Base-by-base conservation (phyloP, 78 protist genomes). In the Speleostelium caveatum region DNA sequence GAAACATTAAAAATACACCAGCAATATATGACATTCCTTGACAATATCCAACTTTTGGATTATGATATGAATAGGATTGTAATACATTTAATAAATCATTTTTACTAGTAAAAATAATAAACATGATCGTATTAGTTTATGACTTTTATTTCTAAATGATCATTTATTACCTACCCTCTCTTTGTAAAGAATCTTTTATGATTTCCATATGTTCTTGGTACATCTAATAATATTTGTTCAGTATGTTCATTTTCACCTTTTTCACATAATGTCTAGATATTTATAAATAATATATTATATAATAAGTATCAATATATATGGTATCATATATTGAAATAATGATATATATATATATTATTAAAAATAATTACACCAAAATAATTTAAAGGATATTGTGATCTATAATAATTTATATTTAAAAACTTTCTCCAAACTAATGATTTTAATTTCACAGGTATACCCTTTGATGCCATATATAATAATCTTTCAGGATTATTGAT, bases 11-110 rank as follows among this genome's bases (percentile, higher is more conserved):
- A 21, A 92, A 67, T 33, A 83, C 76, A 39, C 87, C 95, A 19
- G 77, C 91, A 19, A 71, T 71, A 60, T 75, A 92, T 5, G 92
- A 80, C 95, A 92, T 92, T 7, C 95, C 95, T 72, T 92, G 95
- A 72, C 95, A 92, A 22, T 92, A 92, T 14, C 88, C 95, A 55
- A 92, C 87, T 17, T 51, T 67, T 55, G 3, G n/a, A 49, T 92
- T 75, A 61, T 83, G 91, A 41, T 75, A 61, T 12, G 89, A 74
- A 72, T 80, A 80, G 24, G 71, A 33, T 67, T 80, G 89, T 58
- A 80, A 58, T 68, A 80, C 89, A 80, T 80, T 35, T 21, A 67
- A 56, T 55, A 80, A 55, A 68, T 80, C 89, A 38, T 67, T 65
- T 80, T 80, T 80, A 41, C 87, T 78, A 53, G 0, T 0, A 28